A percentile compares a stretch with the other conserved stretches of the same genome.
Conservation (phyloP, 2,329 filamentous ascomycete genomes). For the Apiospora koreana region DNA sequence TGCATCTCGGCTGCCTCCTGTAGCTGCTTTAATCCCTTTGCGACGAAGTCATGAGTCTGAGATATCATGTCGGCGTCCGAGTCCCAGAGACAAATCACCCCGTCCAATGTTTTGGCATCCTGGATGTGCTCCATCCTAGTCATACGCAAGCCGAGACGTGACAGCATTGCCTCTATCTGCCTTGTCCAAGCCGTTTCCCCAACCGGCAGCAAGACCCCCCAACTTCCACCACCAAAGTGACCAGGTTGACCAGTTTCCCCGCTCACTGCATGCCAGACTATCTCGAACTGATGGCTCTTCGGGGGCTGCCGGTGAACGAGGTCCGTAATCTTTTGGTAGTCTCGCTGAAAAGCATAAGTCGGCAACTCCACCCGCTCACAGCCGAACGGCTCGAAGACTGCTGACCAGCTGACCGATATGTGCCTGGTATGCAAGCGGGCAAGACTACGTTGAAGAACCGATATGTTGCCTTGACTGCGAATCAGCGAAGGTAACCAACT, state of each 20-base stretch:
- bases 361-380: constrained; percentile 30
- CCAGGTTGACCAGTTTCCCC: not conserved
- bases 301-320: not conserved
- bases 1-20: constrained; percentile 23
- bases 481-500: constrained; percentile 31
- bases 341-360: constrained; percentile 33
- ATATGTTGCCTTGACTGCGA: constrained; percentile 17
- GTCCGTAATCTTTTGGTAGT: not conserved
- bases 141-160: constrained; percentile 17
- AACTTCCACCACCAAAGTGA: constrained; percentile 12
- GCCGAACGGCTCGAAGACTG: constrained; percentile 29
- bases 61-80: constrained; percentile 22
- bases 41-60: constrained; percentile 20
- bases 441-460: constrained; percentile 24
- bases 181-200: constrained; percentile 13
- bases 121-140: constrained; percentile 19
- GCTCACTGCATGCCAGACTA: constrained; percentile 21
- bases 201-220: constrained; percentile 20
- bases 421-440: constrained; percentile 26
- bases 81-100: constrained; percentile 27
- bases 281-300: constrained; percentile 18
- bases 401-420: constrained; percentile 30
- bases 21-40: constrained; percentile 25
- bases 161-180: constrained; percentile 13
- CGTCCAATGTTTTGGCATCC: constrained; percentile 24